Conservation (phyloP, 371 early-diverging fungal species). For the Chytridiales sp. region DNA sequence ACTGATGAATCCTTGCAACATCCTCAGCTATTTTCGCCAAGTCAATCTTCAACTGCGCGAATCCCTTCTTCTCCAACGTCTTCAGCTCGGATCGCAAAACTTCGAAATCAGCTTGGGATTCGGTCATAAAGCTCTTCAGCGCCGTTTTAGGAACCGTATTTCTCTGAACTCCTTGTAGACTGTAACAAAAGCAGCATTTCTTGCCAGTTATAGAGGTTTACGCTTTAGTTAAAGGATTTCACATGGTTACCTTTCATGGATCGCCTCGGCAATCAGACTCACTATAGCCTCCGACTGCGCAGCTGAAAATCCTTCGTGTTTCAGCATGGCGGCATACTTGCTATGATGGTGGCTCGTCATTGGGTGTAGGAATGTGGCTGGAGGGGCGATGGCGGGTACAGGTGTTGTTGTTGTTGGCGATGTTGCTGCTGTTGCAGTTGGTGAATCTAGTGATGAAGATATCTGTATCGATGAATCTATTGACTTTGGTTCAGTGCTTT, state of each 20-base stretch:
- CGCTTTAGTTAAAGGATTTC: neutral
- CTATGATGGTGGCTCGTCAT: slow-evolving; percentile 17
- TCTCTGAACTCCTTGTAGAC: neutral
- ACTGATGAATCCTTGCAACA: slow-evolving; percentile 73
- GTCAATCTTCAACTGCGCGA: slow-evolving; percentile 75
- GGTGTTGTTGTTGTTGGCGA: no score
- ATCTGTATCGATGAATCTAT: no score
- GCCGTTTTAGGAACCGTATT: neutral
- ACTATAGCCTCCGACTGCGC: slow-evolving; percentile 77
- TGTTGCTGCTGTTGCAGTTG: no score
- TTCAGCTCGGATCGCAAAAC: slow-evolving; percentile 84
- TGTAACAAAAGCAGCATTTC: neutral
- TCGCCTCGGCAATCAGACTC: slow-evolving; percentile 63
- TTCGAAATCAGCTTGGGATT: slow-evolving; percentile 84
- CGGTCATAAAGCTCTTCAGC: slow-evolving; percentile 60
- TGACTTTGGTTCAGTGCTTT: no score
- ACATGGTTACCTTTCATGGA: slow-evolving; percentile 65
- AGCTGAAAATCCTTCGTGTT: slow-evolving; percentile 63
- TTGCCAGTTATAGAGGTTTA: neutral
- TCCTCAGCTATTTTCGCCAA: slow-evolving; percentile 75
- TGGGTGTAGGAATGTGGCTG: neutral
- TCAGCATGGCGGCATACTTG: slow-evolving; percentile 24
- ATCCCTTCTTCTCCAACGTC: slow-evolving; percentile 83
- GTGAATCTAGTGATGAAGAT: no score
- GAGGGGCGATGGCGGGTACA: neutral